Evolutionary conservation across 2,329 filamentous ascomycete species (phyloP).

Genomic region (Myriangium duriaei): DNA sequence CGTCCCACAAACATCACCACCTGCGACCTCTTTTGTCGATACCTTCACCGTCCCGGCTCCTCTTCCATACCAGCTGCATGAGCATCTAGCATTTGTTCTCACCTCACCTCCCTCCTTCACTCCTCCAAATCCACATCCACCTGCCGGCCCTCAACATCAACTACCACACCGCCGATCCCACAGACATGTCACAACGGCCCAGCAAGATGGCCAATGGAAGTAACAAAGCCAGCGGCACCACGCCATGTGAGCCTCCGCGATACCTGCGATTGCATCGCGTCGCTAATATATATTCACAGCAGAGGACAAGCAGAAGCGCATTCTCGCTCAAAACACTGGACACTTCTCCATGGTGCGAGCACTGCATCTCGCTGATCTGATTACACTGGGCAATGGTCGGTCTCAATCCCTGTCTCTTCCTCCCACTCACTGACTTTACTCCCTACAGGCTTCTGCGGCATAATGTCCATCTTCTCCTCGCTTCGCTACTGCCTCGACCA

Average conservation of each 20-base stretch:
- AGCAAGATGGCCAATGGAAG: conserved; percentile 6
- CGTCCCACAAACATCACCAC: too few relatives aligned
- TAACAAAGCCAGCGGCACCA: conserved; percentile 2
- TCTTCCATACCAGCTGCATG: not conserved
- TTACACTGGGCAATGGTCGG: conserved; percentile 66
- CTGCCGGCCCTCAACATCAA: not conserved
- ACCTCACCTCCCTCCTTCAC: not conserved
- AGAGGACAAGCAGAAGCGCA: conserved; percentile 62
- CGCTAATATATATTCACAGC: conserved; percentile 29
- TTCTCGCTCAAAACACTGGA: conserved; percentile 52
- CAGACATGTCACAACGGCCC: conserved; percentile 5
- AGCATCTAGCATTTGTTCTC: not conserved
- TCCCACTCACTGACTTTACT: conserved; percentile 4
- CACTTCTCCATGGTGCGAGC: conserved; percentile 52
- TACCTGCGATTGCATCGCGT: not conserved
- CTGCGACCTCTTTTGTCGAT: too few relatives aligned
- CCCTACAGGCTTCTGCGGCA: conserved; percentile 59
- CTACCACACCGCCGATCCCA: not conserved
- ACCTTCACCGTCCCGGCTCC: too few relatives aligned
- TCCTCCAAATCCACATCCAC: not conserved
- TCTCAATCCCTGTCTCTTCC: not conserved
- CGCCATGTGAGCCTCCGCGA: not conserved
- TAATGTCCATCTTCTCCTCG: conserved; percentile 93
- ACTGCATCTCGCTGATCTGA: conserved; percentile 69
- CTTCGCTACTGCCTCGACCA: conserved; percentile 75